These are phyloP conservation scores for Metarhizium anisopliae DNA, from an alignment of 2,329 filamentous ascomycete species.

Conservation along the genomic window DNA sequence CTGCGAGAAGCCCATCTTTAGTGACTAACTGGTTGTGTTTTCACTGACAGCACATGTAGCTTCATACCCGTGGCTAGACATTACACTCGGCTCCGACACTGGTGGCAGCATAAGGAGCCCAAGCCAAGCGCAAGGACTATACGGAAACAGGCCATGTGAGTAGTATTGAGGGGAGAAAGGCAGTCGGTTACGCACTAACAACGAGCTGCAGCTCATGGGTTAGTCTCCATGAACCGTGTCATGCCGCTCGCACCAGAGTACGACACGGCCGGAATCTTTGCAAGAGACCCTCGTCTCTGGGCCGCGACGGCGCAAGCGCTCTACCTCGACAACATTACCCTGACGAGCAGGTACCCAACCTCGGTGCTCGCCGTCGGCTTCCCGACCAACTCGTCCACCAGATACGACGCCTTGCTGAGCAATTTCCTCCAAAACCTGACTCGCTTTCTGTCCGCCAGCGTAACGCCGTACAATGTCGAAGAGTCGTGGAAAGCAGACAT, in stretches of 20 bases:
- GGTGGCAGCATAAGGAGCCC: conserved; percentile 37
- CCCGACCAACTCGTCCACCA: conserved; percentile 7
- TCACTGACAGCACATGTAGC: conserved; percentile 10
- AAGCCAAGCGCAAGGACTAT: conserved; percentile 32
- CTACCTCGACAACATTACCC: conserved; percentile 24
- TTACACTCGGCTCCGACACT: conserved; percentile 35
- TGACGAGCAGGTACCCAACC: conserved; percentile 17
- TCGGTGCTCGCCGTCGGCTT: conserved; percentile 22
- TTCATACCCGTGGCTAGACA: conserved; percentile 35
- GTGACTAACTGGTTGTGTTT: too few relatives aligned
- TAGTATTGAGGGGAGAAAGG: not conserved
- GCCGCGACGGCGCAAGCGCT: conserved; percentile 20
- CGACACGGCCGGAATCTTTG: conserved; percentile 35
- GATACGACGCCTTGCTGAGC: conserved; percentile 7
- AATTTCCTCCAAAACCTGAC: not conserved
- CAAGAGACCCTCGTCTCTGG: conserved; percentile 26
- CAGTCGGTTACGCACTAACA: not conserved
- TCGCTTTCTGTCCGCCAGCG: not conserved
- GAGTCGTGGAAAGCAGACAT: not conserved
- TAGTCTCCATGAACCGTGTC: conserved; percentile 28
- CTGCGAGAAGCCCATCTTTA: not conserved
- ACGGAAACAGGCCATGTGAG: conserved; percentile 32
- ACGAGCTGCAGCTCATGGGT: conserved; percentile 18
- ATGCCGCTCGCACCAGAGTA: conserved; percentile 30
- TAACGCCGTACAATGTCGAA: not conserved